phyloP scores from a whole-genome alignment of 1,139 yeast species.

The Chernovozyma aurita region DNA sequence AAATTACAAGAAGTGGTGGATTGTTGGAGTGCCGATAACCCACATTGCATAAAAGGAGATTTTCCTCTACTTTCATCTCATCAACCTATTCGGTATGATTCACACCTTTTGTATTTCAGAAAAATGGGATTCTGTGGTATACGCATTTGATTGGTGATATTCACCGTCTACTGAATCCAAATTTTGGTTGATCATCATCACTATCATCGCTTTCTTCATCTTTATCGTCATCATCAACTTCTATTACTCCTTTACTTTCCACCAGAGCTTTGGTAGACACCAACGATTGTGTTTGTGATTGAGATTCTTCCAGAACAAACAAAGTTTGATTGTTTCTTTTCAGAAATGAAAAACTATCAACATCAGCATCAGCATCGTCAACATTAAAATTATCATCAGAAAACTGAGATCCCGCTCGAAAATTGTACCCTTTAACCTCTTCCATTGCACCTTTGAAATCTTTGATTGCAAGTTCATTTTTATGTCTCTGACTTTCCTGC shows the following conservation, averaged over 20 bases:
- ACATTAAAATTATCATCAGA: not conserved
- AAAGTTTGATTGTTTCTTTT: slow-evolving; percentile 7
- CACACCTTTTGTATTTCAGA: slow-evolving; percentile 47
- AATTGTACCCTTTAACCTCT: slow-evolving; percentile 17
- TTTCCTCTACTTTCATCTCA: slow-evolving; percentile 16
- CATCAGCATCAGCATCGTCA: slow-evolving; percentile 10
- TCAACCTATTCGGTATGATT: slow-evolving; percentile 20
- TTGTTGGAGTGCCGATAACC: slow-evolving; percentile 28
- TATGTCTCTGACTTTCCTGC: not conserved
- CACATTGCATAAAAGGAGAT: slow-evolving; percentile 33
- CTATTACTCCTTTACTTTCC: not conserved
- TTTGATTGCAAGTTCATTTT: slow-evolving; percentile 8
- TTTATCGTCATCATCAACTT: not conserved
- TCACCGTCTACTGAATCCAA: slow-evolving; percentile 24
- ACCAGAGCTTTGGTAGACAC: not conserved
- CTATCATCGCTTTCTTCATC: slow-evolving; percentile 28
- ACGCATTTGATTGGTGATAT: slow-evolving; percentile 6
- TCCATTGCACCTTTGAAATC: slow-evolving; percentile 27
- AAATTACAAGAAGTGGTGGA: slow-evolving; percentile 26
- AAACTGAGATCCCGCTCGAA: slow-evolving; percentile 1
- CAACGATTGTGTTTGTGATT: slow-evolving; percentile 3
- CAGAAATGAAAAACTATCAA: slow-evolving; percentile 9
- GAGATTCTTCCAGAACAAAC: slow-evolving; percentile 20
- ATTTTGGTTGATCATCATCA: slow-evolving; percentile 34
- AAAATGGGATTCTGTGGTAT: slow-evolving; percentile 46